phyloP scores from a whole-genome alignment of 2,329 filamentous ascomycete genomes.

The Penicillium sp. region DNA sequence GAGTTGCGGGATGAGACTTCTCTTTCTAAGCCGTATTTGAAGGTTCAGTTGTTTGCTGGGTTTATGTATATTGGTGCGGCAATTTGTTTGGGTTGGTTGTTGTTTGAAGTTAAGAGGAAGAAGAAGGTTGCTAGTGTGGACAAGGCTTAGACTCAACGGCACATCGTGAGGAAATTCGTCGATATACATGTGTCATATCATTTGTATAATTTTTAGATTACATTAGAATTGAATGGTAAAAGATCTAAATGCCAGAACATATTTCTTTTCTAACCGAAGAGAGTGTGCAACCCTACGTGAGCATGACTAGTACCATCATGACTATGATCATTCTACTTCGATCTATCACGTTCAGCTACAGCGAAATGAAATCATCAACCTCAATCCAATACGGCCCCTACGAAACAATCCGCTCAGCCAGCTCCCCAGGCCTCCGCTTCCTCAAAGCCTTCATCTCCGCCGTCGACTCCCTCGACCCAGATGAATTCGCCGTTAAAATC shows the following conservation, averaged over 20 bases:
- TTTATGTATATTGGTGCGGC: slow-evolving; percentile 60
- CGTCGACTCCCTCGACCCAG: slow-evolving; percentile 22
- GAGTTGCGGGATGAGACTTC: not conserved
- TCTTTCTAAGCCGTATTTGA: slow-evolving; percentile 31
- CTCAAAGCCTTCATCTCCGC: slow-evolving; percentile 25
- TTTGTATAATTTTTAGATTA: too few relatives aligned
- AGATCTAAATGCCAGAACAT: too few relatives aligned
- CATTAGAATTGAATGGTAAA: too few relatives aligned
- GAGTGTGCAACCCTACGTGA: not conserved
- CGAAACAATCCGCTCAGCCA: slow-evolving; percentile 18
- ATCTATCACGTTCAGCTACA: not conserved
- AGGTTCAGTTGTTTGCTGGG: slow-evolving; percentile 55
- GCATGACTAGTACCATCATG: not conserved
- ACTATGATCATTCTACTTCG: not conserved
- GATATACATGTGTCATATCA: too few relatives aligned
- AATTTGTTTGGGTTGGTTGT: slow-evolving; percentile 41
- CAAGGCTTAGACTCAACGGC: too few relatives aligned
- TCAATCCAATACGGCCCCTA: slow-evolving; percentile 25
- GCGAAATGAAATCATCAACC: slow-evolving; percentile 12
- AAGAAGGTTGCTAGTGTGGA: too few relatives aligned
- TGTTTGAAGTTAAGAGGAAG: too few relatives aligned
- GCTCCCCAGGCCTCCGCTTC: slow-evolving; percentile 25
- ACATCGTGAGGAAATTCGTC: too few relatives aligned
- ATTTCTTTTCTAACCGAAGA: too few relatives aligned
- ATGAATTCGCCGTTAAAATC: slow-evolving; percentile 22